A percentile compares a stretch with the other conserved stretches of the same genome.
Evolutionary conservation across 306 rosid species (phyloP).

Genomic region (Cicer judaicum): DNA sequence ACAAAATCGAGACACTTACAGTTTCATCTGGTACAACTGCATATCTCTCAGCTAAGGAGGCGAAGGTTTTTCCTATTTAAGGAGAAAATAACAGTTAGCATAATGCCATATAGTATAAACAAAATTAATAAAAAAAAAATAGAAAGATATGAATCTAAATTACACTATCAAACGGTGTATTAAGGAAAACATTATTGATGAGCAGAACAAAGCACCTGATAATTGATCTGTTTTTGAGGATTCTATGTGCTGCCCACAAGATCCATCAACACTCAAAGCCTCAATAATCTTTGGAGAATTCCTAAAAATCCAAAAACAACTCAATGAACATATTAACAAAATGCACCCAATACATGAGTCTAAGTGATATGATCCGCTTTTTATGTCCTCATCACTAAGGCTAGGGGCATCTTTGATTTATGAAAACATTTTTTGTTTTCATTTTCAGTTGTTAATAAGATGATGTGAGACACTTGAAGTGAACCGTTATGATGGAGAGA

Average conservation of each 20-base stretch:
- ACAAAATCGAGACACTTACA: conserved; percentile 58
- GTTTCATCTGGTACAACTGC: conserved; percentile 95
- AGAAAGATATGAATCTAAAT: background rate
- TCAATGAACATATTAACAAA: conserved; percentile 43
- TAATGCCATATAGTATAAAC: conserved; percentile 22
- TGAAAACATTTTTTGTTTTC: too few species aligned
- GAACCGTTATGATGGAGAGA: too few species aligned
- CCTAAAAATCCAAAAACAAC: conserved; percentile 55
- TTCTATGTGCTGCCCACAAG: conserved; percentile 72
- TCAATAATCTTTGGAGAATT: conserved; percentile 78
- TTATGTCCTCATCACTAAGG: too few species aligned
- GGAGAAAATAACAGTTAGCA: conserved; percentile 2
- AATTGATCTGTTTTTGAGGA: conserved; percentile 69
- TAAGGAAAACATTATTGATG: conserved; percentile 18
- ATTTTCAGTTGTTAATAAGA: too few species aligned
- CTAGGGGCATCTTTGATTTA: too few species aligned
- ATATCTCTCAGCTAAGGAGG: conserved; percentile 80
- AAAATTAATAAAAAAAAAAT: background rate
- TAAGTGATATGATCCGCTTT: background rate
- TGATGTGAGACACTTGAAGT: too few species aligned
- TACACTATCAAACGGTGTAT: conserved; percentile 4
- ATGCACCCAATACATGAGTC: conserved; percentile 16
- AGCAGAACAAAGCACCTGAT: conserved; percentile 63
- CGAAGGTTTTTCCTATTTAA: conserved; percentile 66
- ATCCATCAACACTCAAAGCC: conserved; percentile 89